Evolutionary conservation across 2,329 filamentous ascomycete species (phyloP), one percentile per base, ranked within the genome.

Genomic region (Botrytis fragariae): DNA sequence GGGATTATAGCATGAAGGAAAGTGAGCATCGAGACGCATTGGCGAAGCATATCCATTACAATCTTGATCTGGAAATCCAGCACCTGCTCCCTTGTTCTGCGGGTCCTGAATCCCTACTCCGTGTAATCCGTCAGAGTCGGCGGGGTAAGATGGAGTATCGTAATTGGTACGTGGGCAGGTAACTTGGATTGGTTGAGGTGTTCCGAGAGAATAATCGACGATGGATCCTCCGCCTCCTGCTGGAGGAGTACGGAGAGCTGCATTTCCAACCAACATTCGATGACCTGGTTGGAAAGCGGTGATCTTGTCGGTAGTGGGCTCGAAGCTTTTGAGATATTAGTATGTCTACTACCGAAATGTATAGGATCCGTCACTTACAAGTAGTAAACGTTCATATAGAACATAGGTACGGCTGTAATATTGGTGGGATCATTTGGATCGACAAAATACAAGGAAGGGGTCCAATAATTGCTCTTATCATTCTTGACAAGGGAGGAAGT

Each of bases 391-490:
- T 91, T 90, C 87, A 91, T 90, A 80, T 93, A 93, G 79, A 91
- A 90, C 75, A 92, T 87, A 86, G 45, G 75, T 20, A 81, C 80
- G 12, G 75, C 91, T 82, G 80, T 88, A 69, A 89, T 91, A 32
- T 69, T 89, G 72, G 89, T 85, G 73, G 91, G 89, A 77, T 92
- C 91, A 20, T 83, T 79, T 8, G 80, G 80, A 79, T 94, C 88
- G 80, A 90, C 83, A 82, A 97, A 97, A 84, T 95, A 95, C 76
- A 97, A 80, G 3, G 88, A 84, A 0, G 94, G 94, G 70, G 90
- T 89, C 93, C 94, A 97, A 84, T 97, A 97, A 45, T 90, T 90
- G n/a, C 93, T 97, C 83, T 90, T 92, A 83, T 97, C 94, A 83
- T 95, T 86, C 54, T 85, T 89, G 60, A 97, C 92, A 72, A 87